These are phyloP conservation scores for Sporothrix curviconia DNA, from an alignment of 2,329 filamentous ascomycete species.

Conservation along the genomic window DNA sequence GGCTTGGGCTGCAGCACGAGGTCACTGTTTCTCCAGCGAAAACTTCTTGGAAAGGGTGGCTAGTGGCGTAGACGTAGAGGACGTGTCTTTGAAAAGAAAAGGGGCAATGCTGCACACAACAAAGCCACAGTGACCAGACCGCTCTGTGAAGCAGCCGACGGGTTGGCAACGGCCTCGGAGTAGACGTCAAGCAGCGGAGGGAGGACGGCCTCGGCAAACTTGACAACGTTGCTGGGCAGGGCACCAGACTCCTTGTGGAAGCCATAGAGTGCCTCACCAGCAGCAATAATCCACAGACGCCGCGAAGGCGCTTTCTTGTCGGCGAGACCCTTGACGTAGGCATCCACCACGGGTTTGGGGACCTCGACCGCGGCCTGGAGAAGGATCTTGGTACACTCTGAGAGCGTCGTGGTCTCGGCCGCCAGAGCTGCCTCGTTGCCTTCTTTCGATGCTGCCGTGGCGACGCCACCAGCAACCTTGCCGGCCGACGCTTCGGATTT, in stretches of 20 bases:
- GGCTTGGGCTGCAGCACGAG: slow-evolving; percentile 70
- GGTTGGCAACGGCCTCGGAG: slow-evolving; percentile 71
- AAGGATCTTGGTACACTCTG: slow-evolving; percentile 56
- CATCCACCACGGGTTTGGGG: slow-evolving; percentile 61
- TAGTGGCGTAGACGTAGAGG: slow-evolving; percentile 45
- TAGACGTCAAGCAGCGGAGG: slow-evolving; percentile 61
- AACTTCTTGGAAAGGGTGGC: slow-evolving; percentile 52
- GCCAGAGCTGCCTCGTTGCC: slow-evolving; percentile 77
- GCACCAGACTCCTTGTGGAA: slow-evolving; percentile 39
- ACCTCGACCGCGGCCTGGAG: slow-evolving; percentile 55
- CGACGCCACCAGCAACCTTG: slow-evolving; percentile 61
- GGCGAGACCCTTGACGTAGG: slow-evolving; percentile 70
- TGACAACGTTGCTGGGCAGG: slow-evolving; percentile 40
- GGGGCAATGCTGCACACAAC: slow-evolving; percentile 62
- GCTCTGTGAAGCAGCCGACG: slow-evolving; percentile 70
- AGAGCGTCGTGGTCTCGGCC: slow-evolving; percentile 67
- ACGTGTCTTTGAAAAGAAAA: slow-evolving; percentile 44
- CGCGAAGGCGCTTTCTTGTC: slow-evolving; percentile 79
- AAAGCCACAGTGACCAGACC: slow-evolving; percentile 74
- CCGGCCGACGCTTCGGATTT: slow-evolving; percentile 55
- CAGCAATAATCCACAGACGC: slow-evolving; percentile 71
- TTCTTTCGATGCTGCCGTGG: slow-evolving; percentile 69
- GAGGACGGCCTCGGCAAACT: slow-evolving; percentile 48
- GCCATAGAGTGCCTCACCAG: slow-evolving; percentile 63
- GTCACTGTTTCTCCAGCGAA: slow-evolving; percentile 56